Percentiles rank a stretch among this genome's conserved stretches.
Conservation (phyloP, 176 grass and related monocot genomes). For the Luzula sylvatica region DNA sequence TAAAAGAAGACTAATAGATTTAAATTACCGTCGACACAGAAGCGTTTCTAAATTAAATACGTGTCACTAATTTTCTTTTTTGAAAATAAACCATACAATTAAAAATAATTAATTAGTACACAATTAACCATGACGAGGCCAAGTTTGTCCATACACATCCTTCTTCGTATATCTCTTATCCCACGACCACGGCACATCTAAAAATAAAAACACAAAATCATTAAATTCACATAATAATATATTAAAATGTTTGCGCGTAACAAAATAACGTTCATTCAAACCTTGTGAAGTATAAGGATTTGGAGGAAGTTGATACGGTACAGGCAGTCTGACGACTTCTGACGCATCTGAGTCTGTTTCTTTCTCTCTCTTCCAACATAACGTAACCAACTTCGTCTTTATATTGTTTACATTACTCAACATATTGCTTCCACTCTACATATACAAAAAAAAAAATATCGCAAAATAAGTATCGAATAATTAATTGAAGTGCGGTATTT, state of each 20-base stretch:
- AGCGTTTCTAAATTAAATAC: too few relatives aligned
- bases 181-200: slow-evolving; percentile 96
- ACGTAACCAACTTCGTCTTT: slow-evolving; percentile 56
- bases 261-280: neutral
- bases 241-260: too few relatives aligned
- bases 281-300: slow-evolving; percentile 51
- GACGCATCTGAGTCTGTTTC: slow-evolving; percentile 7
- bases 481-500: neutral
- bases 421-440: slow-evolving; percentile 16
- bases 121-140: slow-evolving; percentile 59
- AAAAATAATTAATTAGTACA: neutral
- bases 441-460: neutral
- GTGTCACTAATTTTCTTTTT: too few relatives aligned
- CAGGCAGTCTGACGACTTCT: slow-evolving; percentile 48
- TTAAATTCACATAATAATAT: neutral
- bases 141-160: slow-evolving; percentile 72
- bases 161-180: slow-evolving; percentile 69
- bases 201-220: slow-evolving; percentile 3
- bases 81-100: too few relatives aligned
- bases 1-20: too few relatives aligned
- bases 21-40: too few relatives aligned
- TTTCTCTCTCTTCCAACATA: slow-evolving; percentile 44
- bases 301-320: slow-evolving; percentile 85
- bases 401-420: slow-evolving; percentile 7
- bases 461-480: neutral